Evolutionary conservation across 1,284 basidiomycete genomes (phyloP).

Genomic region (Puccinia polysora): DNA sequence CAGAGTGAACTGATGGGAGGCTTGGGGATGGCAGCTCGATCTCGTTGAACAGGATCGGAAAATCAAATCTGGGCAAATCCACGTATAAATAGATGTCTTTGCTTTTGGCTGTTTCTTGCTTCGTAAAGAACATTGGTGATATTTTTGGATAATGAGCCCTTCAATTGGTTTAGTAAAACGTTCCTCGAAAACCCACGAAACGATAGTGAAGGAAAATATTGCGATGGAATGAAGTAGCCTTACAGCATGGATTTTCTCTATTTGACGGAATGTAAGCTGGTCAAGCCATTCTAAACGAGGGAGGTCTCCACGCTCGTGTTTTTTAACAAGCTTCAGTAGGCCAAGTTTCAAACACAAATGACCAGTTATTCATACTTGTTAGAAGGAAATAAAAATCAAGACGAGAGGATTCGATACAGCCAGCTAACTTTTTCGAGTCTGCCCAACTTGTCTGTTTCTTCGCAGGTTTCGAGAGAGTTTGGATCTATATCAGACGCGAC

Average conservation of each 20-base stretch:
- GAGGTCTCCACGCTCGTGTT: slow-evolving; percentile 90
- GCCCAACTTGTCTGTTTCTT: slow-evolving; percentile 78
- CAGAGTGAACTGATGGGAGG: slow-evolving; percentile 49
- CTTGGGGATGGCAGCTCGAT: slow-evolving; percentile 52
- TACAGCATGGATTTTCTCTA: slow-evolving; percentile 85
- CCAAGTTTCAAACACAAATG: slow-evolving; percentile 37
- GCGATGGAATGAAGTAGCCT: slow-evolving; percentile 53
- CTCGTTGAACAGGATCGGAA: slow-evolving; percentile 94
- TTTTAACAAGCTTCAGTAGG: slow-evolving; percentile 74
- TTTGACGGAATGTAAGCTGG: slow-evolving; percentile 82
- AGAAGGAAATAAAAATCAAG: slow-evolving; percentile 3
- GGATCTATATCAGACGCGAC: slow-evolving; percentile 55
- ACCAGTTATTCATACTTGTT: not conserved
- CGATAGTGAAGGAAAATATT: too few species aligned
- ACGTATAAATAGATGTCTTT: slow-evolving; percentile 74
- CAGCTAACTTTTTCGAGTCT: slow-evolving; percentile 74
- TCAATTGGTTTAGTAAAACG: not conserved
- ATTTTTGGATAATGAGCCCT: slow-evolving; percentile 51
- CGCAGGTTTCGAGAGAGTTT: slow-evolving; percentile 60
- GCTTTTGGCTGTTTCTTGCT: slow-evolving; percentile 45
- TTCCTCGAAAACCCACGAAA: not conserved
- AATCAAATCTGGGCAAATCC: slow-evolving; percentile 93
- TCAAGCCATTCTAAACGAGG: slow-evolving; percentile 93
- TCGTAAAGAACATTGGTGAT: slow-evolving; percentile 3
- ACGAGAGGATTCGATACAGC: not conserved